Evolutionary conservation across 441 rosid genomes (phyloP).

Genomic region (Populus tomentosa): DNA sequence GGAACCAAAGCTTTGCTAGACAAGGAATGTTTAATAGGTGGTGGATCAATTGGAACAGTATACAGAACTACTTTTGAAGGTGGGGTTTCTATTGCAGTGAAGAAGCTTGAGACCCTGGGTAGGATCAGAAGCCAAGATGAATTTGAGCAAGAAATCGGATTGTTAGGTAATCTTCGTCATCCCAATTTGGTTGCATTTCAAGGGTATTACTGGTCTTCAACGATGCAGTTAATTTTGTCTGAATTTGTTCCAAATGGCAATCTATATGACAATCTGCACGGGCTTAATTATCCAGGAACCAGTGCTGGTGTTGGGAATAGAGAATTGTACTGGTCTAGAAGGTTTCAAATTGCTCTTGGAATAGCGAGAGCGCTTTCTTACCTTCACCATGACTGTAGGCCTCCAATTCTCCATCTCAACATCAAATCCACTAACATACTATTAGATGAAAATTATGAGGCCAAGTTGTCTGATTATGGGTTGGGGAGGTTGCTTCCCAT

Average conservation of each 20-base stretch:
- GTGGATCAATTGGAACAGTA: no score
- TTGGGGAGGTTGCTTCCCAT: slow-evolving; percentile 78
- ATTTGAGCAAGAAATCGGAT: slow-evolving; percentile 83
- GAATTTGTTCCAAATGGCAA: slow-evolving; percentile 73
- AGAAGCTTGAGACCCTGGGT: slow-evolving; percentile 84
- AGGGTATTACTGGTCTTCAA: slow-evolving; percentile 85
- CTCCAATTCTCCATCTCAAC: slow-evolving; percentile 46
- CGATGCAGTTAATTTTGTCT: slow-evolving; percentile 75
- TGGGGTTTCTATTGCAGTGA: slow-evolving; percentile 84
- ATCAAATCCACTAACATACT: slow-evolving; percentile 58
- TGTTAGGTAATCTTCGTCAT: slow-evolving; percentile 68
- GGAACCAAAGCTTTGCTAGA: no score
- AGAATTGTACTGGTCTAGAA: slow-evolving; percentile 68
- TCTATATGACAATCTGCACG: slow-evolving; percentile 74
- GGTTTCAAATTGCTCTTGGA: slow-evolving; percentile 89
- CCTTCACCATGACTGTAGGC: slow-evolving; percentile 88
- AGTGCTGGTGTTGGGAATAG: slow-evolving; percentile 61
- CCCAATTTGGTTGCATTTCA: slow-evolving; percentile 73
- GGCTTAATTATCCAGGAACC: slow-evolving; percentile 49
- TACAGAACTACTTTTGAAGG: slow-evolving; percentile 81
- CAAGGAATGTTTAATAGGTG: no score
- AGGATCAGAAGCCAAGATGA: slow-evolving; percentile 90
- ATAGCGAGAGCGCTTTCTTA: slow-evolving; percentile 82
- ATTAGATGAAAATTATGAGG: slow-evolving; percentile 63
- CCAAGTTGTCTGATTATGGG: slow-evolving; percentile 85